Percentiles rank a stretch among this genome's conserved stretches.
These are phyloP conservation scores for Metschnikowia gruessii DNA, from an alignment of 805 yeast genomes.

Conservation along the genomic window DNA sequence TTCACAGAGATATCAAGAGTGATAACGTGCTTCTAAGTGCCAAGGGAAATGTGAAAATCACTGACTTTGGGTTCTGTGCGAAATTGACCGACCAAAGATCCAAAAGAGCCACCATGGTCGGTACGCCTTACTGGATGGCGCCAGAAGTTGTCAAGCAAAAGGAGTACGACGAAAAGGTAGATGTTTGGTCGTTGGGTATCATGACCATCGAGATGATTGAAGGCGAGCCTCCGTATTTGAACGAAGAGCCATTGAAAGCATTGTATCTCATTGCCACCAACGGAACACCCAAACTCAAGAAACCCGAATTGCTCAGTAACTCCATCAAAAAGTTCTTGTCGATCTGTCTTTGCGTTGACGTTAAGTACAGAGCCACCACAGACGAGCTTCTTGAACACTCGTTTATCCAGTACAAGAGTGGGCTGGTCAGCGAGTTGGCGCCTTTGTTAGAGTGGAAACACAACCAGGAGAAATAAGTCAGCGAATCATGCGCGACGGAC, in stretches of 20 bases:
- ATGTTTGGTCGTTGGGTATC: constrained; percentile 79
- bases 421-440: constrained; percentile 57
- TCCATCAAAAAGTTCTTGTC: constrained; percentile 83
- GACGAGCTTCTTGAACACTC: constrained; percentile 80
- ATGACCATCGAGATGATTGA: constrained; percentile 88
- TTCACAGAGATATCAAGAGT: constrained; percentile 59
- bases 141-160: constrained; percentile 81
- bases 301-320: constrained; percentile 65
- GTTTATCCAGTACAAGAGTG: constrained; percentile 60
- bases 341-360: constrained; percentile 93
- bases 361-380: constrained; percentile 84
- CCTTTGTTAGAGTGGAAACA: constrained; percentile 53
- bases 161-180: constrained; percentile 79
- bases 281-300: constrained; percentile 74
- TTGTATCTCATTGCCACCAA: constrained; percentile 73
- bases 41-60: constrained; percentile 43
- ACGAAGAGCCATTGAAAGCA: constrained; percentile 77
- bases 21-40: constrained; percentile 46
- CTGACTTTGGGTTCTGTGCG: constrained; percentile 53
- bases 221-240: constrained; percentile 80
- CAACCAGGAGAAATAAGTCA: constrained; percentile 9
- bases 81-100: constrained; percentile 69
- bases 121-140: constrained; percentile 91
- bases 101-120: constrained; percentile 83
- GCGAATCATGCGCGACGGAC: neutral